phyloP scores from a whole-genome alignment of 2,329 filamentous ascomycete genomes.

The Sphaceloma murrayae region DNA sequence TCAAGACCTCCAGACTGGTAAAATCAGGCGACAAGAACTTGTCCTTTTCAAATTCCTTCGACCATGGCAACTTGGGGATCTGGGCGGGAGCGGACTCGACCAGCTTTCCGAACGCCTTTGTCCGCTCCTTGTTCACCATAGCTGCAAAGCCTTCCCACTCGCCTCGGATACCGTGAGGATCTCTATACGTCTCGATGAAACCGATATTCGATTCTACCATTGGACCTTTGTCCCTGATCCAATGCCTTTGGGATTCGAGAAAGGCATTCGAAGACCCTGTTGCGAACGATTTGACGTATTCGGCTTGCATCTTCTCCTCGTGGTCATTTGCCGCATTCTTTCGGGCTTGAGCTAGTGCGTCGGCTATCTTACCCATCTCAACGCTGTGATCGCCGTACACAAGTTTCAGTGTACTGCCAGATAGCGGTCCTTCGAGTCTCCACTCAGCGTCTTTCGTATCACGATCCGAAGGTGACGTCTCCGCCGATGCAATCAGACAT shows the following conservation, averaged over 20 bases:
- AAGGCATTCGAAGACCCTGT: constrained; percentile 43
- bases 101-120: constrained; percentile 73
- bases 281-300: constrained; percentile 41
- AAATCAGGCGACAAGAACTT: constrained; percentile 93
- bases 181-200: constrained; percentile 47
- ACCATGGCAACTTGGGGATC: constrained; percentile 86
- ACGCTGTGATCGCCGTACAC: constrained; percentile 39
- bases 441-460: constrained; percentile 39
- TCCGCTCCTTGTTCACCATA: constrained; percentile 82
- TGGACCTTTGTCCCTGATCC: constrained; percentile 45
- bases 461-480: constrained; percentile 33
- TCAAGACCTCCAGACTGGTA: constrained; percentile 83
- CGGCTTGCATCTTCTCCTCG: constrained; percentile 32
- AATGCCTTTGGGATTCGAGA: constrained; percentile 42
- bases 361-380: constrained; percentile 39
- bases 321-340: constrained; percentile 40
- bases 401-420: constrained; percentile 38
- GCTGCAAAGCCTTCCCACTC: constrained; percentile 46
- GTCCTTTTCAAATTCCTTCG: constrained; percentile 85
- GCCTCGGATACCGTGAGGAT: constrained; percentile 45
- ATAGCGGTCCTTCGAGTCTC: constrained; percentile 32
- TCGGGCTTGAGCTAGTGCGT: constrained; percentile 38
- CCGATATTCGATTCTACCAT: constrained; percentile 45
- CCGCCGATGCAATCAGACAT: constrained; percentile 40
- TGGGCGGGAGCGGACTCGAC: constrained; percentile 71